Evolutionary conservation across 2,329 filamentous ascomycete species (phyloP).

Genomic region (Bimuria novae-zelandiae): DNA sequence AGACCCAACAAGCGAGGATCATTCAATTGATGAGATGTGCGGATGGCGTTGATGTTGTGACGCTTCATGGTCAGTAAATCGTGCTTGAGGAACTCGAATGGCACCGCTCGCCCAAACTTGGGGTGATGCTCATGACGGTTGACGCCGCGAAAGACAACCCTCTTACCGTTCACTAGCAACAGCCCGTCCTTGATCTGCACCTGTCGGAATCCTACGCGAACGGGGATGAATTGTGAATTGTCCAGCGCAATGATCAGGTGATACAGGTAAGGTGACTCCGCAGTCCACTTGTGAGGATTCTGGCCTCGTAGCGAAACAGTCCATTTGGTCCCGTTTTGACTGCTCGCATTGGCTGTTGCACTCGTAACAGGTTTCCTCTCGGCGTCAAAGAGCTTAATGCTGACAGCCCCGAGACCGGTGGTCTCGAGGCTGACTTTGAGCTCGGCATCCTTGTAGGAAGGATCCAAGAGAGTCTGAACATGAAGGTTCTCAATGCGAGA

Average conservation of each 20-base stretch:
- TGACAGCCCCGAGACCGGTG: conserved; percentile 49
- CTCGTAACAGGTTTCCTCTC: conserved; percentile 29
- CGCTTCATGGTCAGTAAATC: conserved; percentile 71
- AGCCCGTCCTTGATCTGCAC: conserved; percentile 66
- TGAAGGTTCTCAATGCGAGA: conserved; percentile 63
- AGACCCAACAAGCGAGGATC: conserved; percentile 64
- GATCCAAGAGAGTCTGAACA: conserved; percentile 59
- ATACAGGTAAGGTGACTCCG: conserved; percentile 68
- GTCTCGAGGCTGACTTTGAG: conserved; percentile 54
- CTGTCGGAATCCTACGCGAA: conserved; percentile 66
- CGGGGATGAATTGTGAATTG: conserved; percentile 50
- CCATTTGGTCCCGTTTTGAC: conserved; percentile 5
- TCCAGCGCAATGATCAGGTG: conserved; percentile 54
- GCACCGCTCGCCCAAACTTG: conserved; percentile 64
- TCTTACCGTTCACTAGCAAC: conserved; percentile 65
- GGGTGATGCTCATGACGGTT: conserved; percentile 76
- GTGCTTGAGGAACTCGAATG: conserved; percentile 62
- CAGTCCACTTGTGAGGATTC: conserved; percentile 69
- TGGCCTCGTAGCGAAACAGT: conserved; percentile 41
- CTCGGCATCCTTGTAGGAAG: conserved; percentile 55
- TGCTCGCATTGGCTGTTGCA: conserved; percentile 5
- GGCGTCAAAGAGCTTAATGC: conserved; percentile 53
- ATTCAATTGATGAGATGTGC: conserved; percentile 71
- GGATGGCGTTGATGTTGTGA: conserved; percentile 72
- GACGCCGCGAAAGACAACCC: conserved; percentile 65